Evolutionary conservation across 306 rosid species (phyloP), one percentile per base, ranked within the genome.

Genomic region (Myrica gale): DNA sequence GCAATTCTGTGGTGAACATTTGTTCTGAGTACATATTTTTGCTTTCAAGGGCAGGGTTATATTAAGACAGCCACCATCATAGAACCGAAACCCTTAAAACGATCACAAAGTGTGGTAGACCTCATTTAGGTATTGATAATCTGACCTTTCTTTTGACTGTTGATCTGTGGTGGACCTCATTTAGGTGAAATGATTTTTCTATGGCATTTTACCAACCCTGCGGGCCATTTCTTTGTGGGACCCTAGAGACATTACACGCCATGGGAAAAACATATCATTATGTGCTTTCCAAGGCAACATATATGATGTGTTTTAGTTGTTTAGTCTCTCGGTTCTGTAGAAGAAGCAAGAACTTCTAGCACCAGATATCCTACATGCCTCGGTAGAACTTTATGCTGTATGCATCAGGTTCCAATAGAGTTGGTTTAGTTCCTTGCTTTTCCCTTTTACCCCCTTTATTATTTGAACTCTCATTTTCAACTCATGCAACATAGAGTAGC

Each of bases 11-110:
- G 56, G 68, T 32, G 56, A 16, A 53, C 7, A 62, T 56, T 71
- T 68, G 26, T 17, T 74, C 44, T 44, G 58, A 51, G 45, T 69
- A 15, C 5, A 66, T 48, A 39, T n/a, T 62, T 16, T 71, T 21
- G 19, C 62, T 26, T 58, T 82, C 80, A 54, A 52, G 39, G 71
- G 37, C 3, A 13, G 2, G 73, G 68, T 61, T 4, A 12, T 39
- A 32, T 26, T 2, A 32, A 5, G 5, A 32, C 3, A 11, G n/a
- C 20, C 16, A 7, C 20, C 58, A 15, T 53, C 21, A 6, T 53
- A 53, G 20, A 13, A 17, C 58, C 5, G 58, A 17, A 48, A 10
- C 16, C 53, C 53, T 2, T 15, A 48, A 48, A 48, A 10, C 13
- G 53, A 48, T 5, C 13, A 3, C 10, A 11, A 48, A 48, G 53